Evolutionary conservation across 2,329 filamentous ascomycete genomes (phyloP).

Genomic region (Trichoderma koningii): DNA sequence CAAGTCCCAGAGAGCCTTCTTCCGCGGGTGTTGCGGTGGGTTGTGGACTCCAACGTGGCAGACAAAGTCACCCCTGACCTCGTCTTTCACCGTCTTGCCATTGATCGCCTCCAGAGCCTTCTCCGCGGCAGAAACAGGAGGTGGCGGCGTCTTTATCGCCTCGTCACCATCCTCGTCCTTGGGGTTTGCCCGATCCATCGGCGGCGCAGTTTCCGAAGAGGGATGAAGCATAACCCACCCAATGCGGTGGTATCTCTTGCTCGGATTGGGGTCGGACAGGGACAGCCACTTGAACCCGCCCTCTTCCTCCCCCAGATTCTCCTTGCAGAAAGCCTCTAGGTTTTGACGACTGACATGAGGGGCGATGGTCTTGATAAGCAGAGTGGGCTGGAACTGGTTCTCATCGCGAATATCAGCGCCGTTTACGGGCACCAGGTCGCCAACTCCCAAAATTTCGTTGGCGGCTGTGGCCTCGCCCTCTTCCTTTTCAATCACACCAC

Average conservation of each 20-base stretch:
- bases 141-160: slow-evolving; percentile 56
- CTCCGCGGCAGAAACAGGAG: slow-evolving; percentile 66
- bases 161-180: slow-evolving; percentile 67
- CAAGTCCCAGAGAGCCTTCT: slow-evolving; percentile 95
- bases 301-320: slow-evolving; percentile 86
- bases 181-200: slow-evolving; percentile 71
- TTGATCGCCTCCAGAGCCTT: slow-evolving; percentile 94
- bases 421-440: slow-evolving; percentile 81
- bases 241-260: slow-evolving; percentile 95
- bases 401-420: slow-evolving; percentile 89
- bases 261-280: slow-evolving; percentile 92
- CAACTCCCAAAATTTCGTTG: slow-evolving; percentile 89
- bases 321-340: slow-evolving; percentile 90
- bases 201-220: slow-evolving; percentile 64
- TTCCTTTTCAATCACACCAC: slow-evolving; percentile 87
- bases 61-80: slow-evolving; percentile 90
- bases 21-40: slow-evolving; percentile 79
- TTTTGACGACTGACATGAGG: slow-evolving; percentile 94
- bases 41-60: slow-evolving; percentile 97
- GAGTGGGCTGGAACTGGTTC: slow-evolving; percentile 81
- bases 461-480: slow-evolving; percentile 90
- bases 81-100: slow-evolving; percentile 94
- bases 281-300: slow-evolving; percentile 96
- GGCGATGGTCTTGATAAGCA: slow-evolving; percentile 97
- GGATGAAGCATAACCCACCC: slow-evolving; percentile 97